Base-by-base conservation (phyloP, 208 protist genomes). In the Kentomonas sorsogonicus region DNA sequence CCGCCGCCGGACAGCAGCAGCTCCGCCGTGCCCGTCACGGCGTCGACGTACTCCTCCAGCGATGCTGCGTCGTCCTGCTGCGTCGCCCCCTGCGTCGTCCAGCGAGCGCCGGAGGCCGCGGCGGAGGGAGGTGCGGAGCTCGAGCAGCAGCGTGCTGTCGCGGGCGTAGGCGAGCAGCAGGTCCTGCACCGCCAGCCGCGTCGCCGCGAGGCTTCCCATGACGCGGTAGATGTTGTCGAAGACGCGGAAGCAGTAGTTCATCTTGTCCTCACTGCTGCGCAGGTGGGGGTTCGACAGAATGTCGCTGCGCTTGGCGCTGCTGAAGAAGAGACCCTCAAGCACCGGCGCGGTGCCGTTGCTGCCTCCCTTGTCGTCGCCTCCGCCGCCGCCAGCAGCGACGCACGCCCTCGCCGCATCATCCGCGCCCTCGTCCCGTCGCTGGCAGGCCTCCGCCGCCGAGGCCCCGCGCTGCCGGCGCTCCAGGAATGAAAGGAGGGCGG, bases 101-200 rank as follows among this genome's bases (percentile, higher is more conserved):
- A 70, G 63, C 3, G 16, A 48, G 29, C 39, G 41, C 23, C 48
- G 63, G 29, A 92, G 36, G n/a, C 74, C 75, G 15, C 82, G 68
- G n/a, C 84, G 79, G 54, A 91, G 48, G 5, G 91, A 93, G 22
- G 83, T 94, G 9, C 91, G 76, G 34, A 96, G 76, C 53, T 96
- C 88, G 20, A 91, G 60, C 38, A 79, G 16, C 33, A 77, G 36
- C 6, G 83, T 66, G 53, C 80, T 83, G 48, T 96, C 88, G 40
- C 67, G 69, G 10, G 78, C 85, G 41, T 69, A 78, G 53, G 80
- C 53, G 29, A 89, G 25, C 3, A 96, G 43, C 52, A 90, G 63
- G 57, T 96, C 91, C 45, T 91, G 73, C 61, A 90, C 86, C 15
- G 81, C 86, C 53, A 91, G 60, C 20, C 77, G 73, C 5, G 87